Conservation (phyloP, 2,329 filamentous ascomycete genomes). For the Sclerotinia nivalis region DNA sequence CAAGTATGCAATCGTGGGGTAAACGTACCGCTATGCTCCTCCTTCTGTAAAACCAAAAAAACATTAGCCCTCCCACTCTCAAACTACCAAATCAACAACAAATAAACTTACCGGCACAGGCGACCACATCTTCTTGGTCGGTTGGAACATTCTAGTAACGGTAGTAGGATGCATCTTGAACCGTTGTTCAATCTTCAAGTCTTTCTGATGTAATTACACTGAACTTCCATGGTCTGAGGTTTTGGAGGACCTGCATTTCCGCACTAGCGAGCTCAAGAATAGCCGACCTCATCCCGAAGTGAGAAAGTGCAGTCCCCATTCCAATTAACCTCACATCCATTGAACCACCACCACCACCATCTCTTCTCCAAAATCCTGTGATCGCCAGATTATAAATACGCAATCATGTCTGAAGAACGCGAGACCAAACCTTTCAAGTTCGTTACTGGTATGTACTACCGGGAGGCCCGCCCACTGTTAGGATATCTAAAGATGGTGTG, state of each 20-base stretch:
- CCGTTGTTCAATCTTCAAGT: constrained; percentile 26
- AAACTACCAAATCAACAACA: not conserved
- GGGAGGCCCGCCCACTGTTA: constrained; percentile 24
- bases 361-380: constrained; percentile 39
- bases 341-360: constrained; percentile 39
- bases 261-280: constrained; percentile 31
- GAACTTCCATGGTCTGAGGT: constrained; percentile 31
- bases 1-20: constrained; percentile 8
- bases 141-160: constrained; percentile 66
- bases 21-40: constrained; percentile 67
- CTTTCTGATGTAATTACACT: constrained; percentile 15
- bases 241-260: constrained; percentile 24
- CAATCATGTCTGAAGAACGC: constrained; percentile 88
- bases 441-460: constrained; percentile 78
- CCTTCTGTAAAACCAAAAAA: constrained; percentile 50
- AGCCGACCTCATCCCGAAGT: constrained; percentile 41
- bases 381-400: constrained; percentile 42
- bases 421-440: constrained; percentile 99
- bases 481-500: constrained; percentile 36
- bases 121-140: constrained; percentile 65
- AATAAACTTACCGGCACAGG: constrained; percentile 68
- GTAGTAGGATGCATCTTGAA: constrained; percentile 52
- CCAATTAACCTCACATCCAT: constrained; percentile 39
- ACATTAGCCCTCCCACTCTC: constrained; percentile 20
- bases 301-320: constrained; percentile 26